Evolutionary conservation across 805 yeast genomes (phyloP).

Genomic region (Metschnikowia drakensbergensis): DNA sequence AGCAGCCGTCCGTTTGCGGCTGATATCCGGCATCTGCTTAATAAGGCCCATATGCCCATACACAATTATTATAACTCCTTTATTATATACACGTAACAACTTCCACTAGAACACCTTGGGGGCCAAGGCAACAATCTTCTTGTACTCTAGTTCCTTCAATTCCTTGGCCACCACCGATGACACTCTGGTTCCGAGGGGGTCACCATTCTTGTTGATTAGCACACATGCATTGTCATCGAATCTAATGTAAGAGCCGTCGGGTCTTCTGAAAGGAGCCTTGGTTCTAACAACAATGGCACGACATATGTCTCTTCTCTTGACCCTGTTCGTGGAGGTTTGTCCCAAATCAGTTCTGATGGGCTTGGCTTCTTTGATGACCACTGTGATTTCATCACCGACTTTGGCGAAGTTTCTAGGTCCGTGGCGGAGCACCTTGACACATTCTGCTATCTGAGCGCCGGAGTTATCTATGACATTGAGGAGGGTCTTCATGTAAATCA

Average conservation of each 20-base stretch:
- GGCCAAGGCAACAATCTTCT: constrained; percentile 85
- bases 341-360: constrained; percentile 72
- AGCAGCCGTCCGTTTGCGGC: no score
- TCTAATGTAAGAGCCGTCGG: constrained; percentile 80
- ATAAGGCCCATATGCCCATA: background rate
- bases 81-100: background rate
- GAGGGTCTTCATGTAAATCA: constrained; percentile 87
- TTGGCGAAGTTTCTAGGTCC: constrained; percentile 78
- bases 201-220: constrained; percentile 84
- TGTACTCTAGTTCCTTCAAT: constrained; percentile 74
- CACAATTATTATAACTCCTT: background rate
- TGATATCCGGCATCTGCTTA: no score
- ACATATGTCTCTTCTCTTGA: constrained; percentile 91
- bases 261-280: constrained; percentile 68
- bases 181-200: constrained; percentile 93
- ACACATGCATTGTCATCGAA: constrained; percentile 98
- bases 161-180: constrained; percentile 89
- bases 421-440: constrained; percentile 91
- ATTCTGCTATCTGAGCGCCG: constrained; percentile 91
- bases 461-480: constrained; percentile 92
- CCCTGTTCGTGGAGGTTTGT: constrained; percentile 69
- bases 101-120: constrained; percentile 48
- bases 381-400: constrained; percentile 90
- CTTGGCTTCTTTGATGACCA: constrained; percentile 87
- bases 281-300: constrained; percentile 96